Base-by-base conservation (phyloP, 805 yeast genomes). In the Ogataea pilisensis region DNA sequence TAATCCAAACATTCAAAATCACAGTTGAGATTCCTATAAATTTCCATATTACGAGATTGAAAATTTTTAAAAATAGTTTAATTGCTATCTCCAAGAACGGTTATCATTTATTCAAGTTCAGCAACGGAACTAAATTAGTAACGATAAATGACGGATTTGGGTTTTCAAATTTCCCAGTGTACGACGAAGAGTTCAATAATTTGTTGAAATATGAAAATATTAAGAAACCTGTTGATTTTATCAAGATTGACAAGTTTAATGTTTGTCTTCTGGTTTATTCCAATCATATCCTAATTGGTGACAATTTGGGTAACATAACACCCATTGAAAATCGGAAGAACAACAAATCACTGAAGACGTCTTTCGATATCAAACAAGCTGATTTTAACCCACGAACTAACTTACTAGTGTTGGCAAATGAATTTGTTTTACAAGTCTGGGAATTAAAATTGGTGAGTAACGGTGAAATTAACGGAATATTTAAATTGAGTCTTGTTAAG, bases 91-190 rank as follows among this genome's bases (percentile, higher is more conserved):
- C 39, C 13, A 18, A 14, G 3, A 16, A 22, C 4, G 33, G 34
- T 14, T 37, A 18, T n/a, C 39, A 37, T 21, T 18, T 31, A 3
- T 29, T 37, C 22, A 37, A 24, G n/a, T 26, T 37, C 14, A 16
- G n/a, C 14, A 27, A 37, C 18, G 31, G 31, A 17, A 24, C 29
- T 31, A 33, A 35, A 13, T 12, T 31, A 8, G 30, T 32, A 17
- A 37, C 39, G 5, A 31, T 37, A 11, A 37, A 37, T n/a, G 31
- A 24, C n/a, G 39, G 39, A 9, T 37, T 37, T 30, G 39, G 39
- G 16, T 37, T 37, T 21, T 18, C 33, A 6, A 24, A 17, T 3
- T 37, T 37, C 30, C 35, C 39, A 17, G 30, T 35, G 2, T 37
- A 24, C 17, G 22, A 24, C 16, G 39, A 37, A n/a, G 22, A 17